A percentile compares a stretch with the other conserved stretches of the same genome.
Evolutionary conservation across 805 yeast genomes (phyloP).

Genomic region (Yarrowia yakushimensis): DNA sequence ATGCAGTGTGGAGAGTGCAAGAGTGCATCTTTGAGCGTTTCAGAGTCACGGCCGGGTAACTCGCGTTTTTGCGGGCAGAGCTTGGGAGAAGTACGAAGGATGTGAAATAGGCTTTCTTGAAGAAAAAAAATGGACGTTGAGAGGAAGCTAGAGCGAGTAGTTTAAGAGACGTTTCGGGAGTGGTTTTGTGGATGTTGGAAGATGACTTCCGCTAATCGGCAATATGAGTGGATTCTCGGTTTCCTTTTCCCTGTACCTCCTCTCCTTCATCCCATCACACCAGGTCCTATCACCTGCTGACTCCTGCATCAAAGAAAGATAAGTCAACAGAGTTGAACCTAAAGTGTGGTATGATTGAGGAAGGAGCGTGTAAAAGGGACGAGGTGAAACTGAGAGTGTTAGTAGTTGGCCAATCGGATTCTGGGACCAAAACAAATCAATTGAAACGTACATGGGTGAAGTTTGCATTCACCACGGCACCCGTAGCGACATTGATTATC

Average conservation of each 20-base stretch:
- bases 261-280: background rate
- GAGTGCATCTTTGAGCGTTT: conserved; percentile 23
- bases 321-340: background rate
- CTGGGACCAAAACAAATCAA: background rate
- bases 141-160: background rate
- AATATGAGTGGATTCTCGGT: too few species aligned
- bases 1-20: conserved; percentile 2
- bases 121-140: background rate
- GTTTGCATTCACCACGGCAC: background rate
- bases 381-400: too few species aligned
- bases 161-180: background rate
- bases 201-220: too few species aligned
- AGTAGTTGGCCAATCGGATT: background rate
- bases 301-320: conserved; percentile 2
- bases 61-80: background rate
- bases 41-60: conserved; percentile 12
- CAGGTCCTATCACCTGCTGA: too few species aligned
- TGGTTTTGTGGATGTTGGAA: background rate
- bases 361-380: background rate
- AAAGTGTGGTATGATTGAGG: background rate
- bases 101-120: background rate
- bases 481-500: too few species aligned
- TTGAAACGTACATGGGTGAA: background rate
- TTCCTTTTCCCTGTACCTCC: too few species aligned
- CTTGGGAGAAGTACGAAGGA: conserved; percentile 6